Evolutionary conservation across 768 basidiomycete species (phyloP).

Genomic region (Boletus reticuloceps): DNA sequence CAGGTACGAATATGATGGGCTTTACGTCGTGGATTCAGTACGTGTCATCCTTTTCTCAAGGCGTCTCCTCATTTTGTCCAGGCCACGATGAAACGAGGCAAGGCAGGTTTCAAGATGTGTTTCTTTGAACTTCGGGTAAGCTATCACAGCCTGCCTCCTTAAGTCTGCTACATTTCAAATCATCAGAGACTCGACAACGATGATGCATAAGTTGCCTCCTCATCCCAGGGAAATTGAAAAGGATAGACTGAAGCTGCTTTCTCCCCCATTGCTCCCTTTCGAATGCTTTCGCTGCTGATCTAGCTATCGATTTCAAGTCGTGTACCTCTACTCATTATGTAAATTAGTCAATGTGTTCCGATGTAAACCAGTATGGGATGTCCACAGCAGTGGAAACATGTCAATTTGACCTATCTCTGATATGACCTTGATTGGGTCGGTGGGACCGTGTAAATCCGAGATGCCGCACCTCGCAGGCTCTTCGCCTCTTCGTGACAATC

Average conservation of each 20-base stretch:
- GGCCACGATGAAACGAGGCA: slow-evolving; percentile 18
- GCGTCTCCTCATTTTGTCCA: slow-evolving; percentile 10
- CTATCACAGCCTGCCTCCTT: neutral
- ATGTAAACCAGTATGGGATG: too few species aligned
- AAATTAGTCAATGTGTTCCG: too few species aligned
- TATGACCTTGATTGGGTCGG: too few species aligned
- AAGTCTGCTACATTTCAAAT: neutral
- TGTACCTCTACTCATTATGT: too few species aligned
- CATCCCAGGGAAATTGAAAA: slow-evolving; percentile 7
- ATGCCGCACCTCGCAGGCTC: too few species aligned
- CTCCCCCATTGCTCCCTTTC: too few species aligned
- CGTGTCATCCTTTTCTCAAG: neutral
- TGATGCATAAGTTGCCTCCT: neutral
- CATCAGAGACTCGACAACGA: slow-evolving; percentile 16
- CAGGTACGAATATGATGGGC: slow-evolving; percentile 34
- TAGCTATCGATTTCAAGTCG: too few species aligned
- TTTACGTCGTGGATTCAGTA: slow-evolving; percentile 29
- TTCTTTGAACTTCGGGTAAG: slow-evolving; percentile 28
- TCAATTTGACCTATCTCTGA: too few species aligned
- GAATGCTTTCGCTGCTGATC: too few species aligned
- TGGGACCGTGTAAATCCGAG: too few species aligned
- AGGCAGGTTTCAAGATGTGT: slow-evolving; percentile 23
- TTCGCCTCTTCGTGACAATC: too few species aligned
- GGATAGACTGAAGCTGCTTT: neutral
- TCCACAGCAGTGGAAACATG: too few species aligned